These are phyloP conservation scores for Alnus rubra DNA, from an alignment of 306 rosid genomes.

Conservation along the genomic window DNA sequence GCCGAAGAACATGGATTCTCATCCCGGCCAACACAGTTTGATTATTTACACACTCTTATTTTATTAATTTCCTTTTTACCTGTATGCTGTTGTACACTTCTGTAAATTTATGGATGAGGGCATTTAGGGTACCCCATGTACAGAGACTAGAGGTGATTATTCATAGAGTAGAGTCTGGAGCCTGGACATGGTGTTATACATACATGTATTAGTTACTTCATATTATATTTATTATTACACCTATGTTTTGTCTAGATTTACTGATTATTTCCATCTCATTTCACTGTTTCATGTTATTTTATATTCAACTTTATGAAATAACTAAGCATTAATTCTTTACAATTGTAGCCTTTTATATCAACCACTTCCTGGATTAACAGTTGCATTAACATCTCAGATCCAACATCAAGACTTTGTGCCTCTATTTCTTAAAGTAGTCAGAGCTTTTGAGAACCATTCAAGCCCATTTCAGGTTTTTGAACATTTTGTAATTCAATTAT, in stretches of 20 bases:
- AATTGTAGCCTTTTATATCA: background rate
- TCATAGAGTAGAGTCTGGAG: conserved; percentile 33
- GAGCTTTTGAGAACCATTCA: background rate
- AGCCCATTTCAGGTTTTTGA: background rate
- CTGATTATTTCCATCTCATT: conserved; percentile 9
- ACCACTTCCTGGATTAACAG: background rate
- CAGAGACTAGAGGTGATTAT: conserved; percentile 45
- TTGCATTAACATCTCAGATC: background rate
- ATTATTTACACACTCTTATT: background rate
- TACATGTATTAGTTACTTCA: conserved; percentile 21
- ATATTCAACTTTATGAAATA: background rate
- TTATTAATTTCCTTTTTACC: conserved; percentile 18
- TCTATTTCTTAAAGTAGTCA: background rate
- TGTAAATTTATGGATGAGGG: conserved; percentile 52
- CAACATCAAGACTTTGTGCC: background rate
- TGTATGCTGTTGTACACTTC: conserved; percentile 34
- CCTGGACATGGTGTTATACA: conserved; percentile 28
- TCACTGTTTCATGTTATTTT: background rate
- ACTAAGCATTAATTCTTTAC: background rate
- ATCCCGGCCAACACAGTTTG: conserved; percentile 37
- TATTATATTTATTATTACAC: background rate
- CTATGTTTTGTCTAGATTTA: background rate
- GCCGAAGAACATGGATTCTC: too few species aligned
- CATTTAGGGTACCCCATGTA: conserved; percentile 24
- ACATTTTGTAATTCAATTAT: background rate